Evolutionary conservation across 2,329 filamentous ascomycete species (phyloP).

Genomic region (Scytalidium sp.): DNA sequence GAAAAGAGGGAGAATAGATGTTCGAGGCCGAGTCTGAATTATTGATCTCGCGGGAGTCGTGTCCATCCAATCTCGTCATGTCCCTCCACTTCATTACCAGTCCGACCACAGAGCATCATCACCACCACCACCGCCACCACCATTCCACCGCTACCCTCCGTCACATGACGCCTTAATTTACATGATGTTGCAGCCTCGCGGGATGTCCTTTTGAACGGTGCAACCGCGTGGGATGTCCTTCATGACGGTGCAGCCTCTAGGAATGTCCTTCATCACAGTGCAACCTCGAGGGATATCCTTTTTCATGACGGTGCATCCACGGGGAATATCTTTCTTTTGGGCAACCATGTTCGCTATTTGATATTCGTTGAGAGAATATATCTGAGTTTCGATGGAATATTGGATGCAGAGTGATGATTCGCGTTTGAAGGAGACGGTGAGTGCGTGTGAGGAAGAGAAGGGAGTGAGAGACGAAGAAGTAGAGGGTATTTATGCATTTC

Average conservation of each 20-base stretch:
- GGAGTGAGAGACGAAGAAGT: not conserved
- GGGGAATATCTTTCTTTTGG: not conserved
- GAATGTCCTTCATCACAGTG: not conserved
- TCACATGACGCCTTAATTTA: not conserved
- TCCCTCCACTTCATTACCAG: too few relatives aligned
- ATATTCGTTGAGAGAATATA: not conserved
- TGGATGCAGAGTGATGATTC: not conserved
- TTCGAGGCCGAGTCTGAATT: too few relatives aligned
- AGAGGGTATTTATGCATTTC: not conserved
- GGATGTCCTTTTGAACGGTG: not conserved
- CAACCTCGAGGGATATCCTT: not conserved
- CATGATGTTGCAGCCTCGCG: not conserved
- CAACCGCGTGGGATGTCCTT: not conserved
- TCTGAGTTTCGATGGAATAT: too few relatives aligned
- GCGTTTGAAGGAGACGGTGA: not conserved
- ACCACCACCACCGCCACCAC: too few relatives aligned
- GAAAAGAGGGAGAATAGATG: too few relatives aligned
- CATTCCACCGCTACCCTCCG: not conserved
- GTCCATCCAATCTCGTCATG: too few relatives aligned
- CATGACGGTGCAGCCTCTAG: not conserved
- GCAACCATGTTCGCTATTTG: not conserved
- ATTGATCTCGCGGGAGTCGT: too few relatives aligned
- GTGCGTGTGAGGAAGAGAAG: not conserved
- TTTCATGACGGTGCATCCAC: not conserved
- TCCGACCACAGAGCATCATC: too few relatives aligned